Evolutionary conservation across 805 yeast genomes (phyloP), one percentile per base, ranked within the genome.

Genomic region (Myxozyma sirexii): DNA sequence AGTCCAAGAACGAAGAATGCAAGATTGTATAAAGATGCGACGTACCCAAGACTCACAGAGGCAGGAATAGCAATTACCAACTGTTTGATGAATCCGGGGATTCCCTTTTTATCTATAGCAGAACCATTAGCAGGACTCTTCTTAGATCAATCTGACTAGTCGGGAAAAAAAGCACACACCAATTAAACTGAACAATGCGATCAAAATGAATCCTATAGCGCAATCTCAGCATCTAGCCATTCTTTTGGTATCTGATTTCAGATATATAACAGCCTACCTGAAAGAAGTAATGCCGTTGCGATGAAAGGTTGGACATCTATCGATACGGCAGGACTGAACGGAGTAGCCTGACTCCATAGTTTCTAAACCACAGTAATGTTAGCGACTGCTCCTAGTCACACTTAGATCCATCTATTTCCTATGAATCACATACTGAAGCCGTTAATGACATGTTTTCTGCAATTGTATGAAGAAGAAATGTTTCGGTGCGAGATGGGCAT

Each of bases 31-130:
- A 24, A 13, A 26, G 23, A 21, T 13, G 6, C 2, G 13, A 54
- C 60, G n/a, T 42, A 62, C 65, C 66, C 65, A 35, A 63, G 48
- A 13, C 50, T 15, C 7, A 63, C 23, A 10, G 66, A 62, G 4
- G 66, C 65, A 2, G 65, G 62, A 19, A 63, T 13, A 4, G 60
- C 66, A 6, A 57, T 21, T 8, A 44, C 37, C 3, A 45, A 15
- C 31, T 63, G 65, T 55, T 63, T 56, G 13, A 27, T 29, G 4
- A 62, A 24, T 12, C 65, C 66, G 10, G 38, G 6, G 12, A 46
- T 12, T n/a, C 65, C 64, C 31, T 21, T 38, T n/a, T 62, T 62
- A 21, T 62, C 66, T 45, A 21, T 37, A n/a, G 29, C 13, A 29
- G n/a, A 15, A 15, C 12, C 29, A 13, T 39, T 26, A 10, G n/a